Evolutionary conservation across 2,329 filamentous ascomycete genomes (phyloP), one percentile per base, ranked within the genome.

Genomic region (Colletotrichum sp.): DNA sequence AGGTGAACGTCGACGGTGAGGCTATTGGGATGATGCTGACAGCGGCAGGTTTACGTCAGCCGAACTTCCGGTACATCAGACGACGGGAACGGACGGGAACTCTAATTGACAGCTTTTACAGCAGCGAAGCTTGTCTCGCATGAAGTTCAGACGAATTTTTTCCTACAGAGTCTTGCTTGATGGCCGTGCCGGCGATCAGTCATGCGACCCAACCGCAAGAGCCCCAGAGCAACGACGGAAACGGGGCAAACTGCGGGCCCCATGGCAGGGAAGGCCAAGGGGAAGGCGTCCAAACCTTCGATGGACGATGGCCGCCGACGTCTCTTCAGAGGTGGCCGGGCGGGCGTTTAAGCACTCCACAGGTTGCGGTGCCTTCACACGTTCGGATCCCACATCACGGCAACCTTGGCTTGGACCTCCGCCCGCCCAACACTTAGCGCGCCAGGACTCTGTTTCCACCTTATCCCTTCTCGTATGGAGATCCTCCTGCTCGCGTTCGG

Each of bases 331-430:
- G 32, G 43, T 32, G 21, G 30, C 39, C 30, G 36, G 57, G 34
- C 43, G 39, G 57, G 43, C 60, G 52, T 30, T 26, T 21, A 63
- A 67, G 61, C 59, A 59, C 66, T 65, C 66, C 66, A 43, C 69
- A 10, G 26, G 55, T 70, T 43, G 18, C 55, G n/a, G 48, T 71
- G 39, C 60, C 48, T 34, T 61, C 64, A 21, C 36, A 32, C 24
- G 52, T 57, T 74, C 61, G 61, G 52, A 63, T 72, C 52, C 72
- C 68, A 67, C 39, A 73, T 73, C 43, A 72, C 69, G 60, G 24
- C 10, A 48, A 39, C 21, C 34, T 65, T 52, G 63, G 43, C 71
- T 48, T 71, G 36, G 70, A 65, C 66, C 66, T 70, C 72, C 60
- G 39, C 67, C 28, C 63, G 63, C 34, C 48, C 52, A 24, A 61